phyloP scores from a whole-genome alignment of 306 rosid species.

The Castanea sativa region DNA sequence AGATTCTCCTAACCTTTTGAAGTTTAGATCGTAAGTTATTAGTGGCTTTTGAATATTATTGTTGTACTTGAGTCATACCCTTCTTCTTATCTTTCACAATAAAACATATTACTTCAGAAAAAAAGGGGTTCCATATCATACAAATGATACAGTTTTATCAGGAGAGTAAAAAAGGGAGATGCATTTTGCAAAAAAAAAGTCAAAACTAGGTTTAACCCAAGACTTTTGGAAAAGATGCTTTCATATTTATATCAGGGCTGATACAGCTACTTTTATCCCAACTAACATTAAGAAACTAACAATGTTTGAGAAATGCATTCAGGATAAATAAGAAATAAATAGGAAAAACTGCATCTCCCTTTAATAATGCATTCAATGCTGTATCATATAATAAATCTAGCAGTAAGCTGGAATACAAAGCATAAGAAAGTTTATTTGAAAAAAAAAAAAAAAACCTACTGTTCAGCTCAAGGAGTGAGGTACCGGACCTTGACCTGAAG shows the following conservation, averaged over 20 bases:
- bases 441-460: background rate
- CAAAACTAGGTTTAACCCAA: background rate
- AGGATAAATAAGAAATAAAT: background rate
- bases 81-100: background rate
- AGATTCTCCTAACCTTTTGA: background rate
- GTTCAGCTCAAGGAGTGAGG: constrained; percentile 28
- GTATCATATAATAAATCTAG: background rate
- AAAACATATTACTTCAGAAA: background rate
- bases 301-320: background rate
- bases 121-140: background rate
- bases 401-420: no score
- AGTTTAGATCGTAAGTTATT: background rate
- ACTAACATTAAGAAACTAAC: background rate
- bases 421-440: background rate
- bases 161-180: background rate
- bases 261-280: background rate
- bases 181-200: background rate
- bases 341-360: background rate
- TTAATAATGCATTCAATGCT: background rate
- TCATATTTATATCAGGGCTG: background rate
- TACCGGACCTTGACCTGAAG: constrained; percentile 65
- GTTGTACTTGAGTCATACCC: background rate
- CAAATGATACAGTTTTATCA: background rate
- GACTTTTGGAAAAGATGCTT: background rate
- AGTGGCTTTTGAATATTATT: background rate